These are phyloP conservation scores for Trichoderma asperelloides DNA, from an alignment of 495 filamentous ascomycete species.

Conservation along the genomic window DNA sequence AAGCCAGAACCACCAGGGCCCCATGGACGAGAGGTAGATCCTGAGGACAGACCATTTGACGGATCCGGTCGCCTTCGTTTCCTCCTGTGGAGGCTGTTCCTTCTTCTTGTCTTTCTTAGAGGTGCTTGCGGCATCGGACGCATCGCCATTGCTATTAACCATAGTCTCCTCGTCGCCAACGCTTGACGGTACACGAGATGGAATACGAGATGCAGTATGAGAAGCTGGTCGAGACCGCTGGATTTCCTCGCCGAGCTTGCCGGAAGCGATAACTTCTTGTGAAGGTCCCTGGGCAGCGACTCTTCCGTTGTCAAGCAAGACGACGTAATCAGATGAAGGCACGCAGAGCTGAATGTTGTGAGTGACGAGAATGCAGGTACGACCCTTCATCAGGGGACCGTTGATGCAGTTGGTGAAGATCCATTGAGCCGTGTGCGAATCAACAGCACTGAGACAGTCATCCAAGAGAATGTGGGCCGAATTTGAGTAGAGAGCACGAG, in stretches of 20 bases:
- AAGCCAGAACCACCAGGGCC: conserved; percentile 89
- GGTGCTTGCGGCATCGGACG: conserved; percentile 19
- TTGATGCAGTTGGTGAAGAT: conserved; percentile 90
- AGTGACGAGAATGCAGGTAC: conserved; percentile 95
- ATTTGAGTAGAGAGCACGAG: conserved; percentile 86
- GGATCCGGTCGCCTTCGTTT: conserved; percentile 71
- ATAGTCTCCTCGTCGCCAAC: conserved; percentile 46
- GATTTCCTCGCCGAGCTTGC: conserved; percentile 77
- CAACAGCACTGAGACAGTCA: conserved; percentile 96
- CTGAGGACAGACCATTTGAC: conserved; percentile 78
- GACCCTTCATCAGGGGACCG: conserved; percentile 76
- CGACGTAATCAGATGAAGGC: conserved; percentile 67
- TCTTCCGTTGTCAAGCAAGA: conserved; percentile 81
- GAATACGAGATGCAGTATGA: conserved; percentile 51
- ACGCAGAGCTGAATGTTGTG: conserved; percentile 85
- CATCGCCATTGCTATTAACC: conserved; percentile 32
- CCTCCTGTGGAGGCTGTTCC: conserved; percentile 44
- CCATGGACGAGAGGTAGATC: conserved; percentile 84
- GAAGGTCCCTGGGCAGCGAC: conserved; percentile 67
- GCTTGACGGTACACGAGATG: conserved; percentile 67
- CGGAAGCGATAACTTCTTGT: conserved; percentile 68
- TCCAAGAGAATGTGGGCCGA: conserved; percentile 86
- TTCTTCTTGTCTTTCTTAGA: conserved; percentile 34
- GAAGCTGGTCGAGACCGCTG: conserved; percentile 64
- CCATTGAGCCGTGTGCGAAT: conserved; percentile 97